Conservation (phyloP, 2,329 filamentous ascomycete species). For the Chalaropsis ovoidea region DNA sequence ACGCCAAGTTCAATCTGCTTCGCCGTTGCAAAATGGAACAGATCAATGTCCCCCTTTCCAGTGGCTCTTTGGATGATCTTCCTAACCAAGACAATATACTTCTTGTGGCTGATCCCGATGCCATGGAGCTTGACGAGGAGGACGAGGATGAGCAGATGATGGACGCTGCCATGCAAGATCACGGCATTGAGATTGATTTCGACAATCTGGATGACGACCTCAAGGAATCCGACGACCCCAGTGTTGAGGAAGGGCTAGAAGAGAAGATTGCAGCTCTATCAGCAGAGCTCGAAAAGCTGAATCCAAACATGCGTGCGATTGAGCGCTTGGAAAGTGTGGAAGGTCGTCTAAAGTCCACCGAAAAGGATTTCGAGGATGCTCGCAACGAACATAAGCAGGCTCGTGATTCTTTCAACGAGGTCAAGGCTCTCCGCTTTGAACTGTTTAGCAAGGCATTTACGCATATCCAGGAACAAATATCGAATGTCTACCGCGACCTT, state of each 20-base stretch:
- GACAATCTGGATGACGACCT: constrained; percentile 70
- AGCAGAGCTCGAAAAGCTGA: constrained; percentile 80
- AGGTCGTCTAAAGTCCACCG: constrained; percentile 67
- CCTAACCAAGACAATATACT: constrained; percentile 72
- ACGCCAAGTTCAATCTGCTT: constrained; percentile 72
- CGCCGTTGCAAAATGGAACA: constrained; percentile 89
- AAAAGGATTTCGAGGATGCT: constrained; percentile 81
- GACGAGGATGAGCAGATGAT: constrained; percentile 45
- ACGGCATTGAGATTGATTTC: constrained; percentile 86
- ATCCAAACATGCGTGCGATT: constrained; percentile 92
- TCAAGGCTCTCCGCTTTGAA: constrained; percentile 74
- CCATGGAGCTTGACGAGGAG: constrained; percentile 79
- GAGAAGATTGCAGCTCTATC: constrained; percentile 67
- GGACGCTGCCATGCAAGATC: constrained; percentile 65
- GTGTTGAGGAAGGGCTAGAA: constrained; percentile 63
- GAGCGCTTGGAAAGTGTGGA: constrained; percentile 83
- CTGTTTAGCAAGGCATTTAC: constrained; percentile 91
- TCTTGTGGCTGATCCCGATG: constrained; percentile 66
- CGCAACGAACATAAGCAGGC: constrained; percentile 62
- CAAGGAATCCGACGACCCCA: constrained; percentile 60
- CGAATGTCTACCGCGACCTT: constrained; percentile 86
- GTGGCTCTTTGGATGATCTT: constrained; percentile 70
- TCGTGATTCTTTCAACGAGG: constrained; percentile 70
- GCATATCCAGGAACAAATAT: constrained; percentile 92
- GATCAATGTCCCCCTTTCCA: constrained; percentile 68